These are phyloP conservation scores for Drechmeria coniospora DNA, from an alignment of 2,329 filamentous ascomycete genomes.

Conservation along the genomic window DNA sequence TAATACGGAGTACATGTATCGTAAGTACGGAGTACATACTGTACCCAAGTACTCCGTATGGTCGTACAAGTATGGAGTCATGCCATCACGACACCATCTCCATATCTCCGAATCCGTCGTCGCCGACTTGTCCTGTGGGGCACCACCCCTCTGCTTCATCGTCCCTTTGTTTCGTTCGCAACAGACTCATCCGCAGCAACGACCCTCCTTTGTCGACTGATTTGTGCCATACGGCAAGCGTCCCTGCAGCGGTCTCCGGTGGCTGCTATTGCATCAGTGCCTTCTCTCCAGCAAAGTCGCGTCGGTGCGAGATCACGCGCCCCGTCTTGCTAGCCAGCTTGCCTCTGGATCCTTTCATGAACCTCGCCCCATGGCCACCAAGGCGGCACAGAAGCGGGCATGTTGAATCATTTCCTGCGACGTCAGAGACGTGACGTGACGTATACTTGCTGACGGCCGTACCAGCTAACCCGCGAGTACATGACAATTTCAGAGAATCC, in stretches of 20 bases:
- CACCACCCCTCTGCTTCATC: no score
- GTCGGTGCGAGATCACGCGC: conserved; percentile 3
- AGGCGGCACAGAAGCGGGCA: conserved; percentile 58
- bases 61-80: no score
- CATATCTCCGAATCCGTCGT: neutral
- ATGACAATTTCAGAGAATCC: conserved; percentile 55
- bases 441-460: conserved; percentile 8
- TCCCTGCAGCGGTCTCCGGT: neutral
- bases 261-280: no score
- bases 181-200: no score
- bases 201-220: no score
- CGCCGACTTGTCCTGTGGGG: neutral
- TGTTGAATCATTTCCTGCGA: conserved; percentile 10
- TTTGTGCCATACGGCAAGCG: no score
- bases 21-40: no score
- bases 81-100: no score
- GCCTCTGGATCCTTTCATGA: neutral
- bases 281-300: no score
- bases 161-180: no score
- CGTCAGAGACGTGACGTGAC: neutral
- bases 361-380: conserved; percentile 45
- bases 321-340: neutral
- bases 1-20: no score
- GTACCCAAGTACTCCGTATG: no score
- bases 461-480: conserved; percentile 45